phyloP scores from a whole-genome alignment of 2,329 filamentous ascomycete genomes.

The Simplicillium sp. region DNA sequence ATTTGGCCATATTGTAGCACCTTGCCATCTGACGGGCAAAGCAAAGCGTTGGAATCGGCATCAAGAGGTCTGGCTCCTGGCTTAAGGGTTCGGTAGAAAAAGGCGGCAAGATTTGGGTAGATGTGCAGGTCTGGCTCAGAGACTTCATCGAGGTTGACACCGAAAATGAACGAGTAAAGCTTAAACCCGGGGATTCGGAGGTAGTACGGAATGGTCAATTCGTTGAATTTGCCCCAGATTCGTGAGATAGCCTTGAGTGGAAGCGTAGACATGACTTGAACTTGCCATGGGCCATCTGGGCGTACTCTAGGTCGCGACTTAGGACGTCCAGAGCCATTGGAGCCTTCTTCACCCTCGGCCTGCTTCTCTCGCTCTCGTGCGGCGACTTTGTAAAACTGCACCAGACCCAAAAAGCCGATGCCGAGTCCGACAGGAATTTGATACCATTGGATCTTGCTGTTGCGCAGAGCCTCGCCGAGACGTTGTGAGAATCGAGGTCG shows the following conservation, averaged over 20 bases:
- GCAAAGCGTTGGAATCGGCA: slow-evolving; percentile 65
- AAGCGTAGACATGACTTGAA: slow-evolving; percentile 87
- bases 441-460: slow-evolving; percentile 69
- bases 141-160: slow-evolving; percentile 83
- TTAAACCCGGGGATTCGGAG: slow-evolving; percentile 84
- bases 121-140: slow-evolving; percentile 78
- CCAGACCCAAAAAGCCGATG: slow-evolving; percentile 71
- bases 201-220: slow-evolving; percentile 78
- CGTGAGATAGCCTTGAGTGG: slow-evolving; percentile 85
- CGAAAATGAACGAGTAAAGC: slow-evolving; percentile 82
- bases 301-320: slow-evolving; percentile 54
- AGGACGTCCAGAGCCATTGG: slow-evolving; percentile 19
- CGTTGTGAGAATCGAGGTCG: slow-evolving; percentile 41
- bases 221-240: slow-evolving; percentile 86
- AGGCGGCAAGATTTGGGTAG: slow-evolving; percentile 88
- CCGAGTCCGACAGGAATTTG: slow-evolving; percentile 82
- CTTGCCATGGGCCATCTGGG: slow-evolving; percentile 83
- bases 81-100: slow-evolving; percentile 94
- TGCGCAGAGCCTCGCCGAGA: slow-evolving; percentile 37
- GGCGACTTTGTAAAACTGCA: slow-evolving; percentile 74
- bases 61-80: slow-evolving; percentile 81
- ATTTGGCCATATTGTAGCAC: slow-evolving; percentile 90
- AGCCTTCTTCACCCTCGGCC: slow-evolving; percentile 24
- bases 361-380: slow-evolving; percentile 43
- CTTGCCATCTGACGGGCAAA: slow-evolving; percentile 85